Evolutionary conservation across 805 yeast genomes (phyloP), one percentile per base, ranked within the genome.

Genomic region (Brettanomyces naardenensis): DNA sequence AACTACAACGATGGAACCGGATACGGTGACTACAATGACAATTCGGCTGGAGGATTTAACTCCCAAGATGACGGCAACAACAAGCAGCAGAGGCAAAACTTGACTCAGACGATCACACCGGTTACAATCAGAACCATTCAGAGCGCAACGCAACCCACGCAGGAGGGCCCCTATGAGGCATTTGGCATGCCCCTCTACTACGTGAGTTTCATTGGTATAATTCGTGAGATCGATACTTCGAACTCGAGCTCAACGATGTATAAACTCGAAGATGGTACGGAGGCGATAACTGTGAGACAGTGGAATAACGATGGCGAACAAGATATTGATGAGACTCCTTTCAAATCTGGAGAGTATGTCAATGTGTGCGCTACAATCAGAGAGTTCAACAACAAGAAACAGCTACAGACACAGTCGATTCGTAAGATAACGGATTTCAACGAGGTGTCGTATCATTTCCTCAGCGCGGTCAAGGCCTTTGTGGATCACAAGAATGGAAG

Each of bases 191-290:
- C 78, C 39, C 58, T 83, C 37, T 74, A 71, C 47, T 69, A 75
- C 53, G 80, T 83, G 10, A 68, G 78, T 19, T 71, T 82, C 48
- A 74, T 80, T 6, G 94, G 88, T 1, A 75, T 82, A 17, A 64
- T 83, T n/a, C 68, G 90, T 52, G 75, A 74, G 41, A 73, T 80
- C 13, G 61, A 58, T 32, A 67, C 68, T 3, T 77, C 77, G 41
- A 71, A 69, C 41, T 70, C 82, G 2, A 65, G 80, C 6, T 74
- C 76, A 31, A 59, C 79, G 21, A 59, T 62, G 17, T 54, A 80
- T 32, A 75, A 78, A 15, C 52, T 83, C n/a, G 92, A 83, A 51
- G 94, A 83, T 54, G 90, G 92, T 9, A 78, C 92, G 0, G 88
- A 87, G 0, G 62, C 70, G 3, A 64, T 78, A 5, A 80, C 78